Percentiles rank a stretch among this genome's conserved stretches.
Conservation (phyloP, 1,139 yeast species). For the Pneumocystis oryctolagi region DNA sequence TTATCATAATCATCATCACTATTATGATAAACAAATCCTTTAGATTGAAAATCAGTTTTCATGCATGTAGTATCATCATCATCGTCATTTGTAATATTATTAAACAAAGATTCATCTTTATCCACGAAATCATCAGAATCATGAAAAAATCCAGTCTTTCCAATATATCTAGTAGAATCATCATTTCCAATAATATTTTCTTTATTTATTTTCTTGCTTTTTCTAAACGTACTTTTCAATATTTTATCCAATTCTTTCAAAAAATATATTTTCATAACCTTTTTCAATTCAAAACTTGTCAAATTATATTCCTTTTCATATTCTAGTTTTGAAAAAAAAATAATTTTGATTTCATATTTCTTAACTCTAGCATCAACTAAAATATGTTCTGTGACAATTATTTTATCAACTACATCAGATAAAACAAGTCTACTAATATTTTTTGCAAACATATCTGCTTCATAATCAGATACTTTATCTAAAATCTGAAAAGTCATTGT, state of each 20-base stretch:
- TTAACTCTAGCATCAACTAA: conserved; percentile 45
- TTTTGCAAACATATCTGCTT: conserved; percentile 88
- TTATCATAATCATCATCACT: conserved; percentile 31
- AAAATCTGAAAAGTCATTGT: conserved; percentile 89
- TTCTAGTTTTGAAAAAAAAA: conserved; percentile 62
- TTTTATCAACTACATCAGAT: conserved; percentile 78
- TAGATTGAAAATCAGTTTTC: conserved; percentile 11
- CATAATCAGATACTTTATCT: conserved; percentile 62
- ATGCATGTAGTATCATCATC: conserved; percentile 10
- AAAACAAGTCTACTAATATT: conserved; percentile 71
- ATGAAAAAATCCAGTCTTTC: conserved; percentile 42
- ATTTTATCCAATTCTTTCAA: conserved; percentile 52
- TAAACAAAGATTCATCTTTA: conserved; percentile 15
- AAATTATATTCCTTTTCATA: conserved; percentile 83
- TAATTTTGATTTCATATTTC: conserved; percentile 63
- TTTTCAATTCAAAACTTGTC: conserved; percentile 62
- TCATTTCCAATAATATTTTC: conserved; percentile 16
- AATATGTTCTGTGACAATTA: conserved; percentile 56
- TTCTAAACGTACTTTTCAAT: neutral
- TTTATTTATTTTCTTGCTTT: conserved; percentile 27
- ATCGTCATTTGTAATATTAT: conserved; percentile 19
- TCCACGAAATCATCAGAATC: conserved; percentile 25
- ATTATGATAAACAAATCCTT: conserved; percentile 12
- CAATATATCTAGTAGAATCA: conserved; percentile 47
- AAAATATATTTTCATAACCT: conserved; percentile 50